Evolutionary conservation across 139 green algal species (phyloP), one percentile per base, ranked within the genome.

Genomic region (Chlorella vulgaris): DNA sequence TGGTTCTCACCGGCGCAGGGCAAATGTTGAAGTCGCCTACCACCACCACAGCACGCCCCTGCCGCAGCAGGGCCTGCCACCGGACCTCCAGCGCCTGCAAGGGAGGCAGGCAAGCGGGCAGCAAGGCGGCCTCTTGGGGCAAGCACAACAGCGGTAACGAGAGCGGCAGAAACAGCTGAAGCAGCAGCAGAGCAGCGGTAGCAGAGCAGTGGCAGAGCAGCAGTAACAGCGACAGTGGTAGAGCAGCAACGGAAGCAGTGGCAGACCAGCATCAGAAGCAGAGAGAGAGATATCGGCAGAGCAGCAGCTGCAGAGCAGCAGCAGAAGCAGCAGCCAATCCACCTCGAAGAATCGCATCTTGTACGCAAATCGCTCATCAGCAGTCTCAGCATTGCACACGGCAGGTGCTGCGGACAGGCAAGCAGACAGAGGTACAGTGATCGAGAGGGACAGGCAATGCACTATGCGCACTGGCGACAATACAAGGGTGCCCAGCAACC

Each of bases 21-120:
- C 74, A 68, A 71, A 97, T 94, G 89, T 97, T 97, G 53, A 95
- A 86, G 81, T 97, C 93, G 0, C 93, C 93, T 10, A 90, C 80
- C 7, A 90, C 61, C 31, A 96, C 36, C 43, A 95, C 88, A 4
- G 80, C 75, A 8, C 88, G 75, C 2, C 91, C 91, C 29, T 33
- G 38, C 0, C n/a, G 13, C 58, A 90, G 40, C 18, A 90, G 68
- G 0, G 42, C 51, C 51, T 82, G 63, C 75, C 88, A 80, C 2
- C 88, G 82, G 28, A 76, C 47, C 80, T 93, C 76, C 67, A 95
- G 70, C 33, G 81, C 84, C 55, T 84, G 74, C 4, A n/a, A n/a
- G 8, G 38, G 26, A 26, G 21, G 33, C 38, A 51, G 7, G 26
- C 63, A 70, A 39, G 63, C 6, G 28, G 15, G 10, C 47, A 58